Percentiles rank a stretch among this genome's conserved stretches.
phyloP scores from a whole-genome alignment of 495 filamentous ascomycete genomes.

The Lasiosphaeriaceae sp. region DNA sequence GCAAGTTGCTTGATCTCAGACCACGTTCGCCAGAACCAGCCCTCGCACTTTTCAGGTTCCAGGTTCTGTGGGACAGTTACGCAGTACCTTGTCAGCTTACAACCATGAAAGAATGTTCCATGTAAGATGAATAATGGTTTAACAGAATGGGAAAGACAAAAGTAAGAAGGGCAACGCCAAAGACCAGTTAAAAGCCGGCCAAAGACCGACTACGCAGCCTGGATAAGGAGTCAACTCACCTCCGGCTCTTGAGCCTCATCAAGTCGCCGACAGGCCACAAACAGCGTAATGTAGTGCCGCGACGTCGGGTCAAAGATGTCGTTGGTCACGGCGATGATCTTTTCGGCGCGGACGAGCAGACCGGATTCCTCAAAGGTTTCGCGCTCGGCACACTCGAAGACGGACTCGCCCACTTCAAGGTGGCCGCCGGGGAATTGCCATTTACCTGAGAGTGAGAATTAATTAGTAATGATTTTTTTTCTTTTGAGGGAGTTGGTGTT shows the following conservation, averaged over 20 bases:
- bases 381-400: constrained; percentile 55
- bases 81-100: neutral
- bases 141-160: neutral
- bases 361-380: constrained; percentile 68
- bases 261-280: constrained; percentile 44
- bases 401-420: constrained; percentile 60
- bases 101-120: neutral
- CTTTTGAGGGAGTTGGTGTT: no score
- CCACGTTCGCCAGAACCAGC: constrained; percentile 61
- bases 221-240: no score
- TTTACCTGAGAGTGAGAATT: constrained; percentile 37
- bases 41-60: constrained; percentile 64
- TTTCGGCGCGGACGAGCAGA: constrained; percentile 43
- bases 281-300: constrained; percentile 67
- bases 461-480: neutral
- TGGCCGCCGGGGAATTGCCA: constrained; percentile 67
- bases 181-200: neutral
- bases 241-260: constrained; percentile 43
- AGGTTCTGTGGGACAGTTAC: constrained; percentile 15
- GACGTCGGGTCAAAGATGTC: constrained; percentile 47
- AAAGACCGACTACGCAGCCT: no score
- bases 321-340: constrained; percentile 55
- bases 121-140: neutral
- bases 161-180: neutral
- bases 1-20: constrained; percentile 32